Evolutionary conservation across 1,139 yeast genomes (phyloP), one percentile per base, ranked within the genome.

Genomic region (Candida buenavistaensis): DNA sequence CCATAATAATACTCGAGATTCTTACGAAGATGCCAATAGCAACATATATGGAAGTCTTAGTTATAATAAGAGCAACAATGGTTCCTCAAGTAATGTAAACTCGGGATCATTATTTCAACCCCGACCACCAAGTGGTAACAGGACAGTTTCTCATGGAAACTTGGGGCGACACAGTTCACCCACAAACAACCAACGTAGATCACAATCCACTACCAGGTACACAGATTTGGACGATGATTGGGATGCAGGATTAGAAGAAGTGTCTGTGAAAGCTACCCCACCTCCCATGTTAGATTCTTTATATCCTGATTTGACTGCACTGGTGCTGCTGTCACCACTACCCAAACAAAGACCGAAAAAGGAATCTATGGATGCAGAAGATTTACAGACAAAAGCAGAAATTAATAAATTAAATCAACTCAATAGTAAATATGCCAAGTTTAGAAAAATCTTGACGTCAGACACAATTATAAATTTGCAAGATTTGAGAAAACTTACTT

Each of bases 211-310:
- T 12, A 43, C 48, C 23, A 52, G 58, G 37, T 80, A 78, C 46
- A 62, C 75, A 14, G 95, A 86, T 51, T 58, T 80, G 32, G 96
- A 88, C 54, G 95, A 85, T 50, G 96, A 88, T 57, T 89, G 96
- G 97, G 90, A 88, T 54, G 94, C 95, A 4, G 84, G 80, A 25
- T 69, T 88, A 29, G 88, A 83, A 44, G 83, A 69, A 44, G 64
- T 52, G 8, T 40, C 51, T 33, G 23, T 30, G 9, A 27, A 28
- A 14, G 20, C 35, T 17, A 14, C 33, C 22, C 43, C 46, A 17
- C 26, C 32, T 11, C 59, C 62, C 2, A 52, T 70, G 44, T 44
- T 73, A 28, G 72, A 68, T 38, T 54, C 67, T 13, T 52, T 65
- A 25, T 57, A 59, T 38, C 75, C 77, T 0, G 71, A 65, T 42